Conservation (phyloP, 176 grass and related monocot species). For the Metroxylon sagu region DNA sequence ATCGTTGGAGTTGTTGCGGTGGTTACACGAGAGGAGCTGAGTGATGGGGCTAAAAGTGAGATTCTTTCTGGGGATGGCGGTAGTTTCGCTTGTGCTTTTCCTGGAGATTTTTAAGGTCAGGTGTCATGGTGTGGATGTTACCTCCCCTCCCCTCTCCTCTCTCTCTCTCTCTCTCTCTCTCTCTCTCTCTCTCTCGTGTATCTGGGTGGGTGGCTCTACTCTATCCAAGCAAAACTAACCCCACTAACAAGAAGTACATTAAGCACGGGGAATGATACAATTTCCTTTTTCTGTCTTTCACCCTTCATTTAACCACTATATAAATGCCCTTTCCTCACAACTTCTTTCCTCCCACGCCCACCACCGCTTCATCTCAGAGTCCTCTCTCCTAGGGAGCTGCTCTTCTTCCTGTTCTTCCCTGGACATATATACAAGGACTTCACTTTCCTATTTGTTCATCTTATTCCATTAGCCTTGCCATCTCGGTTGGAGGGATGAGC, state of each 20-base stretch:
- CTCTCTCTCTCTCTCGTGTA: background rate
- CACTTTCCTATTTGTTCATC: background rate
- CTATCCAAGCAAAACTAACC: constrained; percentile 52
- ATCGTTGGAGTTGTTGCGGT: constrained; percentile 21
- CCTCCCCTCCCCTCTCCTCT: background rate
- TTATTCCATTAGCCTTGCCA: background rate
- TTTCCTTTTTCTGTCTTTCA: background rate
- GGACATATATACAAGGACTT: background rate
- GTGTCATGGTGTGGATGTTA: constrained; percentile 21
- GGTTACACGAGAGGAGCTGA: constrained; percentile 15
- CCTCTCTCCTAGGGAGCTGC: background rate
- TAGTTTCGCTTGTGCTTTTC: constrained; percentile 20
- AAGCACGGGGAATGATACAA: constrained; percentile 10
- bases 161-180: constrained; percentile 10
- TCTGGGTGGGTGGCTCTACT: constrained; percentile 51
- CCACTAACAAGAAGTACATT: constrained; percentile 17
- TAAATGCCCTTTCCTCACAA: constrained; percentile 20
- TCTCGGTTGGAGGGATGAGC: constrained; percentile 38
- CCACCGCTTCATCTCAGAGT: background rate
- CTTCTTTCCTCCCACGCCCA: constrained; percentile 12
- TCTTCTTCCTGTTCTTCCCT: too few species aligned
- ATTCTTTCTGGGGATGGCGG: constrained; percentile 4
- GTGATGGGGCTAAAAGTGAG: background rate
- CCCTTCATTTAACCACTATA: constrained; percentile 30
- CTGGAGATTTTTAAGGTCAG: constrained; percentile 35